Base-by-base conservation (phyloP, 257 asterid genomes). In the Striga asiatica region DNA sequence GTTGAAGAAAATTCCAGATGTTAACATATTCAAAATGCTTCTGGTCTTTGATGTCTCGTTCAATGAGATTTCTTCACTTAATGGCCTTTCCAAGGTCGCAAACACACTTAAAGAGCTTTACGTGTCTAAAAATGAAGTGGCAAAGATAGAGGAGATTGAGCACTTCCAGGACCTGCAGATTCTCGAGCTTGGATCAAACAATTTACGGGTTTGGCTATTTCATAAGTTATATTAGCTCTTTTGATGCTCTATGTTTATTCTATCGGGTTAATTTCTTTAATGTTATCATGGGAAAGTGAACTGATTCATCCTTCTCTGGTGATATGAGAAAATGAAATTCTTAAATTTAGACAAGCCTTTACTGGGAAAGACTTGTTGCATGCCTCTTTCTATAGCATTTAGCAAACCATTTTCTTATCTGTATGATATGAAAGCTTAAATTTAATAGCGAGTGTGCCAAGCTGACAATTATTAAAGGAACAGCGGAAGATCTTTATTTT, bases 151-250 rank as follows among this genome's bases (percentile, higher is more conserved):
- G 73, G 95, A 92, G 85, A 88, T 92, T 65, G 86, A 81, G 56
- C 97, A 84, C 72, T 81, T 92, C 62, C 84, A 65, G 7, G 78
- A 54, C 67, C 84, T 92, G 66, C 78, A 77, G 65, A 84, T 84
- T 82, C 98, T 92, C 41, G 98, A 88, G 82, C 94, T 92, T 67
- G 98, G 98, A 16, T 88, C 98, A 60, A 88, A 92, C 78, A 84
- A 74, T 66, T 68, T 92, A 57, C 78, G 93, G 89, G 98, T 92
- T 64, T 54, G 89, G 29, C 56, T 56, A 29, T 39, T 68, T 72
- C 67, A 62, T 64, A 18, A 20, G 46, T 54, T 64, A 37, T 16
- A 43, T 48, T 31, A 59, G 27, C 28, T 17, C 57, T 37, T 48
- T 22, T 37, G 35, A 14, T 51, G 56, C 60, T n/a, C 9, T 25